Base-by-base conservation (phyloP, 345 rosid species). In the Eucalyptus rudis region DNA sequence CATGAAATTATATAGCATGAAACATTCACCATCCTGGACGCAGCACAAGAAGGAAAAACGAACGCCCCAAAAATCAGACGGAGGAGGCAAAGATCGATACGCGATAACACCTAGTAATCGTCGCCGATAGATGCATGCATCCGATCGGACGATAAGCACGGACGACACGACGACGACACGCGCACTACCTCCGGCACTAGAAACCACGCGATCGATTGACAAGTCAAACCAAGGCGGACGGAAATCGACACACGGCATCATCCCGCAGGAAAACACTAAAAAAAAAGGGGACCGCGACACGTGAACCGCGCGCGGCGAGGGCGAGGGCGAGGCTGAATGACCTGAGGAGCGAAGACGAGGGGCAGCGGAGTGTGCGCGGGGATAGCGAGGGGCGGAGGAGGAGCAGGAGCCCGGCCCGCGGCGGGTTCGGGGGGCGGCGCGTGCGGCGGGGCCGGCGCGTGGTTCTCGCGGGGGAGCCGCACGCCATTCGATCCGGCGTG, bases 281-380 rank as follows among this genome's bases (percentile, higher is more conserved):
- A 52, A 52, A 17, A 33, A 71, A 36, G 20, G 62, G 25, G 45
- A 71, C 45, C 83, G 83, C 25, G 3, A 76, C 83, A 20, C 45
- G 44, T 3, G 25, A 76, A 76, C 13, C 83, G 14, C 83, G 5
- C 83, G 83, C 81, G 13, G 81, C 40, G 84, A 49, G 51, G 51
- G 51, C 51, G 17, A 76, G 45, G 14, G 29, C 76, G 25, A n/a
- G 17, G 49, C 43, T 25, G 29, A n/a, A n/a, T 86, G 83, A 96
- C 98, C 97, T 95, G 97, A 90, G 98, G 95, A 91, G 94, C 90
- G 87, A 94, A 94, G 92, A 96, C 89, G 89, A 94, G 92, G 90
- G 97, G 99, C 56, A 97, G 94, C 31, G 91, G 88, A 91, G 97
- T 92, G 86, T 93, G 93, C 54, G 92, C 90, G 24, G 97, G 97